phyloP scores from a whole-genome alignment of 148 eudicot species.

The Hydrangea macrophylla region DNA sequence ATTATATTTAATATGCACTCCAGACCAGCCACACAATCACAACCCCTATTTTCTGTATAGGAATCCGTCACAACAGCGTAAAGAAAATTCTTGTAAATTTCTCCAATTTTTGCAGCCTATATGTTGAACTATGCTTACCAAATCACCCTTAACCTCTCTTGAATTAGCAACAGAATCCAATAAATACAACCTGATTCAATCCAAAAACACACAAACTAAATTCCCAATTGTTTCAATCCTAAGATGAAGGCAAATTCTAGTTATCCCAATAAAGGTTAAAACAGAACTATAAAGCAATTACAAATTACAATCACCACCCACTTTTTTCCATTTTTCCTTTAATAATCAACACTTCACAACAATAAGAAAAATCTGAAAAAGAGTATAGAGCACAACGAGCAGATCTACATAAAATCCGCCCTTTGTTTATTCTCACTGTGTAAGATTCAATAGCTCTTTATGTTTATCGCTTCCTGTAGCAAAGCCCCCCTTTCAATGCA shows the following conservation, averaged over 20 bases:
- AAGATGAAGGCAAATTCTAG: background rate
- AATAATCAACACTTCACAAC: background rate
- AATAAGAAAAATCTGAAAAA: background rate
- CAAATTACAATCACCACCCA: background rate
- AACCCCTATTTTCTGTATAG: conserved; percentile 43
- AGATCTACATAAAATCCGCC: background rate
- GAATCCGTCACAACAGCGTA: conserved; percentile 55
- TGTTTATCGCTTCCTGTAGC: background rate
- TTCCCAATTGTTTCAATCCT: conserved; percentile 4
- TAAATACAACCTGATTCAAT: background rate
- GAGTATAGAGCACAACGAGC: background rate
- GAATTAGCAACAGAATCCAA: background rate
- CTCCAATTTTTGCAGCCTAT: background rate
- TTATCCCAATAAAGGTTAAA: background rate
- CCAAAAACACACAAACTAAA: background rate
- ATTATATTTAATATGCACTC: conserved; percentile 78
- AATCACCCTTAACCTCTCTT: background rate
- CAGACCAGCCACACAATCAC: conserved; percentile 67
- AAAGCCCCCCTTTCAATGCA: background rate
- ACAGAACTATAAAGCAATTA: background rate
- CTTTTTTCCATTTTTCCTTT: background rate
- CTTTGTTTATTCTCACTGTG: background rate
- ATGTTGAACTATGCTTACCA: background rate
- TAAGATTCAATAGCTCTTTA: background rate
- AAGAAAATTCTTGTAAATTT: conserved; percentile 1